phyloP scores from a whole-genome alignment of 768 basidiomycete genomes.

The Suillus variegatus region DNA sequence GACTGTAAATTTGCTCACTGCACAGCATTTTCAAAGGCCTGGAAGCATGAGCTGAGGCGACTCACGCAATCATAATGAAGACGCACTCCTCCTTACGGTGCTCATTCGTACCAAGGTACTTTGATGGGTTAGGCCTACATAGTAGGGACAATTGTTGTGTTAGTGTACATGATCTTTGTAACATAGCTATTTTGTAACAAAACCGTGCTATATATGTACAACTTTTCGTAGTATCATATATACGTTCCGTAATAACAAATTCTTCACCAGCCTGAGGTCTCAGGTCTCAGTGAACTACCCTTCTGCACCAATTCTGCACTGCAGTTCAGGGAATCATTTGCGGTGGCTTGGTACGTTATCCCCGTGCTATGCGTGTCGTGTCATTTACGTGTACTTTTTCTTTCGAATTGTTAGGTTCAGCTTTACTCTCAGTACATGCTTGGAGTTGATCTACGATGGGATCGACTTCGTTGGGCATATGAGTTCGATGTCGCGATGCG shows the following conservation, averaged over 20 bases:
- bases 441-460: conserved; percentile 11
- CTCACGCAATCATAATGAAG: conserved; percentile 19
- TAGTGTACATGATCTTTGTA: neutral
- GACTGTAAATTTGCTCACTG: neutral
- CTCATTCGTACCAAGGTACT: neutral
- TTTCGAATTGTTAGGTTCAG: neutral
- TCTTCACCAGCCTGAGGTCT: neutral
- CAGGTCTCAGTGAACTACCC: neutral
- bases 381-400: neutral
- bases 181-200: neutral
- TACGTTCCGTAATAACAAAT: neutral
- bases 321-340: neutral
- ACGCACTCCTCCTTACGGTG: neutral
- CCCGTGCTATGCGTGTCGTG: neutral
- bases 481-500: conserved; percentile 14
- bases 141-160: conserved; percentile 1
- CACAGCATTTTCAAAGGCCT: conserved; percentile 24
- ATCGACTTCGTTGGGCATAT: conserved; percentile 15
- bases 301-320: neutral
- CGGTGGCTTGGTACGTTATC: neutral
- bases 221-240: neutral
- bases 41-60: conserved; percentile 32
- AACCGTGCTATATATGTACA: neutral
- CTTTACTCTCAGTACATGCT: conserved; percentile 9
- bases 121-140: neutral